Evolutionary conservation across 176 grass and related monocot species (phyloP).

Genomic region (Pharus latifolius): DNA sequence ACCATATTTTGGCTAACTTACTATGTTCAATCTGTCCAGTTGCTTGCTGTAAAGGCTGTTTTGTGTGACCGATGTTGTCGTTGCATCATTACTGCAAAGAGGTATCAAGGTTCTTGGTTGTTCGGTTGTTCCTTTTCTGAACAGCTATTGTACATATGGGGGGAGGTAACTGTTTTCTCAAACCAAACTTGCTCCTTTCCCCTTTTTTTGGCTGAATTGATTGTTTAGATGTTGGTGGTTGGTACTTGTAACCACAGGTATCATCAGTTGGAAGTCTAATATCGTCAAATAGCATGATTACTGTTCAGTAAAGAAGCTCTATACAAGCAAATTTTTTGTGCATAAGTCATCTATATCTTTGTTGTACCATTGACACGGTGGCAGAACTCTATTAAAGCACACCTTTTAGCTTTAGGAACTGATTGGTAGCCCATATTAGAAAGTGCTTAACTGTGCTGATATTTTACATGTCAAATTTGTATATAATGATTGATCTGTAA

Average conservation of each 20-base stretch:
- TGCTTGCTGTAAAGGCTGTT: constrained; percentile 4
- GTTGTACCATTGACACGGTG: too few relatives aligned
- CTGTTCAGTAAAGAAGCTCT: neutral
- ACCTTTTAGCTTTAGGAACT: too few relatives aligned
- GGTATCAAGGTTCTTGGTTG: neutral
- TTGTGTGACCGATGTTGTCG: neutral
- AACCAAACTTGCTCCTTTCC: too few relatives aligned
- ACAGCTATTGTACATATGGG: constrained; percentile 28
- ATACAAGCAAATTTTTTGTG: neutral
- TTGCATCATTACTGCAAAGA: constrained; percentile 5
- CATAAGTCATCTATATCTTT: too few relatives aligned
- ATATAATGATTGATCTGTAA: too few relatives aligned
- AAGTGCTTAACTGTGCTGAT: too few relatives aligned
- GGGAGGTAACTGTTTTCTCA: constrained; percentile 26
- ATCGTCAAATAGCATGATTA: neutral
- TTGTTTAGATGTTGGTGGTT: neutral
- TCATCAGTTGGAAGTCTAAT: too few relatives aligned
- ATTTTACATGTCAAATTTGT: too few relatives aligned
- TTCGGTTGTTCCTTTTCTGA: neutral
- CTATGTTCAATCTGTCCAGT: constrained; percentile 10
- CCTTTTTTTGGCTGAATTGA: too few relatives aligned
- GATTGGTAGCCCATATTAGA: too few relatives aligned
- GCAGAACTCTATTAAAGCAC: too few relatives aligned
- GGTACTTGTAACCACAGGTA: too few relatives aligned
- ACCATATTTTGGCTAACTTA: neutral